A percentile compares a stretch with the other conserved stretches of the same genome.
Evolutionary conservation across 108 stramenopile species (phyloP).

Genomic region (Cyclotella sp.): DNA sequence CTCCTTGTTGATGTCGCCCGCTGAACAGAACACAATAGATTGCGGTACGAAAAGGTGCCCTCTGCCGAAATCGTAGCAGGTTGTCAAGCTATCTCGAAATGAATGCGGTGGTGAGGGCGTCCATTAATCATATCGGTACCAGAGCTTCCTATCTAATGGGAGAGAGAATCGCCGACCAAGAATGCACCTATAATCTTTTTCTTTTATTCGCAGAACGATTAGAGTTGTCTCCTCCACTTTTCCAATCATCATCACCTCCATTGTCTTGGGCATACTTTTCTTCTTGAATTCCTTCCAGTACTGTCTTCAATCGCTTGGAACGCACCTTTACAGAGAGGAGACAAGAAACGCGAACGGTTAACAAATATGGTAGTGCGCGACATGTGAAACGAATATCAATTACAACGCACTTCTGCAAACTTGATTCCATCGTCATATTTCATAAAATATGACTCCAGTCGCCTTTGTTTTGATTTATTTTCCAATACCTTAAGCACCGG

Average conservation of each 20-base stretch:
- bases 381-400: background rate
- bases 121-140: too few species aligned
- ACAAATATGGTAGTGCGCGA: background rate
- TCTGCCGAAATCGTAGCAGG: too few species aligned
- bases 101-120: background rate
- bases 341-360: background rate
- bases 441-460: conserved; percentile 95
- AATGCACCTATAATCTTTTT: background rate
- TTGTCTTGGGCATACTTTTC: background rate
- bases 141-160: too few species aligned
- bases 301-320: conserved; percentile 3
- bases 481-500: conserved; percentile 79
- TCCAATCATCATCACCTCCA: background rate
- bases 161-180: too few species aligned
- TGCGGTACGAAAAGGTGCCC: too few species aligned
- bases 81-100: too few species aligned
- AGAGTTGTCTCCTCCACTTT: background rate
- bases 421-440: conserved; percentile 91
- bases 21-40: too few species aligned
- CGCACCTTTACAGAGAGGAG: background rate
- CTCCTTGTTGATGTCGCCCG: too few species aligned
- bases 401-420: conserved; percentile 80
- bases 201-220: background rate
- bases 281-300: background rate
- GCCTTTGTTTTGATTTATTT: conserved; percentile 69